Conservation (phyloP, 1,139 yeast species). For the Wickerhamomyces sp. region DNA sequence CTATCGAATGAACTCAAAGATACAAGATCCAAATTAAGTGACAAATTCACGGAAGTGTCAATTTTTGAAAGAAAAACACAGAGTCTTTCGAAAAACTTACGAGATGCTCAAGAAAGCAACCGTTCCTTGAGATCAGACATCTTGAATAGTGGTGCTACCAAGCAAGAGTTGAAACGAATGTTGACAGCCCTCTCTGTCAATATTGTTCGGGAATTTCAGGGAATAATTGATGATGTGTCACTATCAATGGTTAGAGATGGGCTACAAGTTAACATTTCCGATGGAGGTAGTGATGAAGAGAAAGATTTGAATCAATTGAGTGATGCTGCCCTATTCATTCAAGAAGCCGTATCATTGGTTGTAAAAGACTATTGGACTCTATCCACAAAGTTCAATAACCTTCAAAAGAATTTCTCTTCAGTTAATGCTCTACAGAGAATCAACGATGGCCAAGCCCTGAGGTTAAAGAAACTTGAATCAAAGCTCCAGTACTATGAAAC, state of each 20-base stretch:
- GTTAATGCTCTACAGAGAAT: slow-evolving; percentile 9
- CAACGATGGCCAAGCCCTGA: slow-evolving; percentile 5
- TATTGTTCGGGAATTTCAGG: slow-evolving; percentile 12
- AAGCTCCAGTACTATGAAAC: slow-evolving; percentile 8
- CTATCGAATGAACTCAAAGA: slow-evolving; percentile 6
- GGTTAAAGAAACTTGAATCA: slow-evolving; percentile 6
- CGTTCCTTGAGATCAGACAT: slow-evolving; percentile 10
- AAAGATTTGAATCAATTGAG: slow-evolving; percentile 6
- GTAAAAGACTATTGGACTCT: slow-evolving; percentile 12
- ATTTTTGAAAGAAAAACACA: slow-evolving; percentile 5
- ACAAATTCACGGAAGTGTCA: slow-evolving; percentile 4
- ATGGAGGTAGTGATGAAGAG: slow-evolving; percentile 3
- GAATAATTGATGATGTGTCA: slow-evolving; percentile 15
- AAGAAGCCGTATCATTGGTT: slow-evolving; percentile 14
- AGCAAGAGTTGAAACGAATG: slow-evolving; percentile 11
- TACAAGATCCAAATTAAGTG: slow-evolving; percentile 10
- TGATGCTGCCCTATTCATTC: slow-evolving; percentile 12
- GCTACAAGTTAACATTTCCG: slow-evolving; percentile 1
- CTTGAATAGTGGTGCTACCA: slow-evolving; percentile 4
- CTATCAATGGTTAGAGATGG: slow-evolving; percentile 6
- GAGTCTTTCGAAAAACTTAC: slow-evolving; percentile 1
- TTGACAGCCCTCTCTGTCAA: slow-evolving; percentile 4
- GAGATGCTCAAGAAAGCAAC: slow-evolving; percentile 3
- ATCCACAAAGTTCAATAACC: slow-evolving; percentile 5
- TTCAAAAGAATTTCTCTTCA: slow-evolving; percentile 5